phyloP scores from a whole-genome alignment of 2,329 filamentous ascomycete species.

The Pseudocercospora pini-densiflorae region DNA sequence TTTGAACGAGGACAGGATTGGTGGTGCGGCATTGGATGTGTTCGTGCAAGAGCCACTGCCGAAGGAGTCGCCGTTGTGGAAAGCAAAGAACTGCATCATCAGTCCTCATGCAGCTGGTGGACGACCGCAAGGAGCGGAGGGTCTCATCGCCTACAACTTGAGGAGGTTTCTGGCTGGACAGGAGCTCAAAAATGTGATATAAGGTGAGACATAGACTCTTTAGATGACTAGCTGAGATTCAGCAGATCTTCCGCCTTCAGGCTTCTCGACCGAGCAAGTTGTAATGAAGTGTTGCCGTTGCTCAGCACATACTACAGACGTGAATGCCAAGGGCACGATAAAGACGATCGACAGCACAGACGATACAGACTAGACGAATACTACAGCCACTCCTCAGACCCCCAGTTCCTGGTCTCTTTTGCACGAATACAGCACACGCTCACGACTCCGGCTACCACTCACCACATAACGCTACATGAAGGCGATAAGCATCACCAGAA shows the following conservation, averaged over 20 bases:
- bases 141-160: conserved; percentile 65
- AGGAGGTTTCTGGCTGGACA: conserved; percentile 64
- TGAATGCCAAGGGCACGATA: neutral
- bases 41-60: conserved; percentile 60
- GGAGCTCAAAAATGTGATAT: conserved; percentile 60
- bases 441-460: too few relatives aligned
- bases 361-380: neutral
- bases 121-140: conserved; percentile 64
- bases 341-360: neutral
- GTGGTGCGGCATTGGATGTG: conserved; percentile 58
- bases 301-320: neutral
- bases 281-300: neutral
- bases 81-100: conserved; percentile 57
- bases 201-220: neutral
- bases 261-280: neutral
- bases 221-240: neutral
- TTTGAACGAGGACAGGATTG: conserved; percentile 51
- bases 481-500: too few relatives aligned
- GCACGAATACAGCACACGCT: too few relatives aligned
- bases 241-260: neutral
- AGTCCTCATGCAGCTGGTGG: conserved; percentile 65
- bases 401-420: too few relatives aligned
- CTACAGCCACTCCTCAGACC: neutral
- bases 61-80: conserved; percentile 49
- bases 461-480: too few relatives aligned